phyloP scores from a whole-genome alignment of 176 grass and related monocot genomes.

The Avena sativa region DNA sequence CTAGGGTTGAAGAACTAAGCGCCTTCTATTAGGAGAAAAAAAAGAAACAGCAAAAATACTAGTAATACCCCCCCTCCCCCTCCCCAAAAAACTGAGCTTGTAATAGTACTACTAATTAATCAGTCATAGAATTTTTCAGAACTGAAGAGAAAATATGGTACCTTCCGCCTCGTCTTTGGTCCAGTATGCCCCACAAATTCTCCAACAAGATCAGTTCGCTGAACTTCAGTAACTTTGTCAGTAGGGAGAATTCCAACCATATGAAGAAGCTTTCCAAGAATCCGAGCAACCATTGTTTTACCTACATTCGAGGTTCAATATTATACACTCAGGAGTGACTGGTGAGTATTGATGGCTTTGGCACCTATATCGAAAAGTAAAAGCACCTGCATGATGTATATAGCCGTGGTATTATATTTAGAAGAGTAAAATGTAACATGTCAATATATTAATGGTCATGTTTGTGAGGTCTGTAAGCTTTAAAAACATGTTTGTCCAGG shows the following conservation, averaged over 20 bases:
- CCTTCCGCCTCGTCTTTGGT: conserved; percentile 95
- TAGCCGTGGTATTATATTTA: background rate
- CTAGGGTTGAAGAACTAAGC: background rate
- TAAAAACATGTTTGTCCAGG: background rate
- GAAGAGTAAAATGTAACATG: conserved; percentile 7
- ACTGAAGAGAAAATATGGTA: conserved; percentile 40
- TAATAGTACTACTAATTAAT: background rate
- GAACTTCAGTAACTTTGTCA: conserved; percentile 92
- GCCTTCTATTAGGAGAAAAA: background rate
- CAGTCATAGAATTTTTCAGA: background rate
- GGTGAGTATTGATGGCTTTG: background rate
- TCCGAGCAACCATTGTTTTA: conserved; percentile 98
- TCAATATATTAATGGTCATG: background rate
- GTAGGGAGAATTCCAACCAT: conserved; percentile 89
- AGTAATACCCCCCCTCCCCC: background rate
- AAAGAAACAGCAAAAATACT: background rate
- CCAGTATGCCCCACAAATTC: conserved; percentile 99
- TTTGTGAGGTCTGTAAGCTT: background rate
- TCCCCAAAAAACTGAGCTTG: background rate
- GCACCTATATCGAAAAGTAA: conserved; percentile 10
- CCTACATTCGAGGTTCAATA: conserved; percentile 65
- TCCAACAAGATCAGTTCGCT: conserved; percentile 97
- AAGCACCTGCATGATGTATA: conserved; percentile 21
- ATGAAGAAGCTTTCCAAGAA: conserved; percentile 92
- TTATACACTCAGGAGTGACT: conserved; percentile 13